phyloP scores from a whole-genome alignment of 2,329 filamentous ascomycete genomes.

The Eutypella sp. region DNA sequence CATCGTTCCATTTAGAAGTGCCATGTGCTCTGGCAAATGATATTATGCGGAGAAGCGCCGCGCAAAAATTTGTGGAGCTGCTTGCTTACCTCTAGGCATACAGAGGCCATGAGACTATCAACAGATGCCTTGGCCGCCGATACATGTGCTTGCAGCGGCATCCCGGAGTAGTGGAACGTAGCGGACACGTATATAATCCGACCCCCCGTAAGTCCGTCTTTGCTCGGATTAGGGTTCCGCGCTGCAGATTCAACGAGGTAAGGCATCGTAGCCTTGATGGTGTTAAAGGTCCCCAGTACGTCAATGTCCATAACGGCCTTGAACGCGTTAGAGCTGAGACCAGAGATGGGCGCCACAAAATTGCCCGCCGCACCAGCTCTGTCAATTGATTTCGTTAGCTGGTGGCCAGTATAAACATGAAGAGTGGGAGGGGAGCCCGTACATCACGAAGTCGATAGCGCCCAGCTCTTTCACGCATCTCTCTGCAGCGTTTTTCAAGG shows the following conservation, averaged over 20 bases:
- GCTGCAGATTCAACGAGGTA: constrained; percentile 71
- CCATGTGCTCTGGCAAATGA: no score
- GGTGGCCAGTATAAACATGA: neutral
- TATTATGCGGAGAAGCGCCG: no score
- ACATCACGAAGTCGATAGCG: constrained; percentile 89
- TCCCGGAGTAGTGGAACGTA: constrained; percentile 84
- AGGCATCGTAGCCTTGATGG: constrained; percentile 83
- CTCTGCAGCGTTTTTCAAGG: constrained; percentile 68
- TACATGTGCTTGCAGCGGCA: constrained; percentile 85
- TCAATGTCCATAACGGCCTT: constrained; percentile 96
- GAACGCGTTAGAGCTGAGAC: constrained; percentile 84
- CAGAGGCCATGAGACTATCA: constrained; percentile 73
- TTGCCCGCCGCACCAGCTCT: constrained; percentile 94
- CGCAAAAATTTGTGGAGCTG: no score
- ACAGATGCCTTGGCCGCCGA: constrained; percentile 86
- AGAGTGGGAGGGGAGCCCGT: constrained; percentile 24
- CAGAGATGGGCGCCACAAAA: constrained; percentile 81
- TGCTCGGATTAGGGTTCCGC: constrained; percentile 53
- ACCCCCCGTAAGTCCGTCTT: constrained; percentile 66
- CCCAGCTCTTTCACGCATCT: constrained; percentile 79
- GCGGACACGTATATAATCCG: constrained; percentile 88
- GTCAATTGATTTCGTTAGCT: constrained; percentile 5
- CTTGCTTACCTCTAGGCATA: constrained; percentile 55
- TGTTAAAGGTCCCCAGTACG: constrained; percentile 89
- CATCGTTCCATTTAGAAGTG: no score